Base-by-base conservation (phyloP, 345 rosid species). In the Eucalyptus urophylla region DNA sequence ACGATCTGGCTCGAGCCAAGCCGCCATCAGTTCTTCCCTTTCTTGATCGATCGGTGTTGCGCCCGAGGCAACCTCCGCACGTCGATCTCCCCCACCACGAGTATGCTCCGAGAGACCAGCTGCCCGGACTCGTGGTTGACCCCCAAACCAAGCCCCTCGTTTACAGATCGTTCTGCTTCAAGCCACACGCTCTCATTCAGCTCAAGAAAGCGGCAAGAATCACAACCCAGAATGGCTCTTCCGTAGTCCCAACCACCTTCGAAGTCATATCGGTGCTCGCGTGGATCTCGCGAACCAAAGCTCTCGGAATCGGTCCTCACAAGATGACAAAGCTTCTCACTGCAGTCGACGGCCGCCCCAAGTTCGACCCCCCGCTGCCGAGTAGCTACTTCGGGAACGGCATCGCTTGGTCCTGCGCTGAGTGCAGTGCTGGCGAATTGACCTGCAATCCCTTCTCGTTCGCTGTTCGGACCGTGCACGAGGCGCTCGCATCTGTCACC, bases 81-180 rank as follows among this genome's bases (percentile, higher is more conserved):
- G 3, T 69, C 24, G 22, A 69, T 69, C 43, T 31, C 43, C 80
- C 80, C 43, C 80, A 69, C 43, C 43, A 69, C 12, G 80, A 69
- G 80, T 69, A 69, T 69, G 80, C 43, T 69, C 80, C 22, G 12
- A 69, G 43, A 16, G 43, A 69, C 6, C 80, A 12, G 80, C 43
- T 0, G 7, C 9, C 24, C 4, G 43, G 37, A 16, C 11, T 10
- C 12, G 11, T 16, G 14, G n/a, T 56, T 8, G 9, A 37, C 44
- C n/a, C 15, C 45, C 10, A 33, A 50, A n/a, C 72, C 45, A 37
- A 56, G 88, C 88, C 69, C 31, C 65, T 22, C 2, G 31, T 56
- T 22, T 37, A 54, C 45, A 56, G 65, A 37, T 87, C 88, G 24
- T 17, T 87, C n/a, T 87, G 72, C 88, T 87, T 87, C 69, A 40